phyloP scores from a whole-genome alignment of 139 green algal genomes.

The Chlamydomonas asymmetrica region DNA sequence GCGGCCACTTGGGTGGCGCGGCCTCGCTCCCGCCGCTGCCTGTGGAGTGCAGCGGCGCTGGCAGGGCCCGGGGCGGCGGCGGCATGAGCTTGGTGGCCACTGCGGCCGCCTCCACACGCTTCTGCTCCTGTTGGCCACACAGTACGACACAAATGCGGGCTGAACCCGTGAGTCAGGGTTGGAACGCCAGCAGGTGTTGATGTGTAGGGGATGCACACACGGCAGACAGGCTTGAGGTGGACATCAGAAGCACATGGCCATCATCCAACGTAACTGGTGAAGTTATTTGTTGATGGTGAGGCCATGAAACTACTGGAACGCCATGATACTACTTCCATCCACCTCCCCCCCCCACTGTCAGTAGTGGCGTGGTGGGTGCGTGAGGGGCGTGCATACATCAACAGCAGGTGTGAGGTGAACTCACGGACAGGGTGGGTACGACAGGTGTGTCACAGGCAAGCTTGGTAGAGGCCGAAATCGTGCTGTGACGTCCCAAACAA shows the following conservation, averaged over 20 bases:
- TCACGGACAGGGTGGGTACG: no score
- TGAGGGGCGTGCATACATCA: no score
- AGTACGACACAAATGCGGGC: no score
- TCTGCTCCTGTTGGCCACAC: conserved; percentile 1
- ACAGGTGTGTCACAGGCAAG: no score
- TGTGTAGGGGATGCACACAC: not conserved
- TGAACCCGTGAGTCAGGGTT: not conserved
- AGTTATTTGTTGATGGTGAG: no score
- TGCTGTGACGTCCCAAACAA: no score
- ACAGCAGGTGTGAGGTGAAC: no score
- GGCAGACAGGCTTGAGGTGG: not conserved
- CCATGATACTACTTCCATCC: no score
- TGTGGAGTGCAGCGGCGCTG: not conserved
- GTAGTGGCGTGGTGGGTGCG: no score
- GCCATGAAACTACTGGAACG: no score
- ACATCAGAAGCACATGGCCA: not conserved
- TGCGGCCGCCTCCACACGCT: not conserved
- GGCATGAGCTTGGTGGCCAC: conserved; percentile 17
- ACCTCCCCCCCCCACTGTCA: no score
- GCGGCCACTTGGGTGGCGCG: conserved; percentile 9
- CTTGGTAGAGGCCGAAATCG: no score
- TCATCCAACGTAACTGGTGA: not conserved
- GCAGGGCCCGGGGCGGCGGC: not conserved
- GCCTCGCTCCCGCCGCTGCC: not conserved
- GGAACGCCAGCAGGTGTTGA: not conserved